Evolutionary conservation across 441 rosid genomes (phyloP).

Genomic region (Macaranga tanarius): DNA sequence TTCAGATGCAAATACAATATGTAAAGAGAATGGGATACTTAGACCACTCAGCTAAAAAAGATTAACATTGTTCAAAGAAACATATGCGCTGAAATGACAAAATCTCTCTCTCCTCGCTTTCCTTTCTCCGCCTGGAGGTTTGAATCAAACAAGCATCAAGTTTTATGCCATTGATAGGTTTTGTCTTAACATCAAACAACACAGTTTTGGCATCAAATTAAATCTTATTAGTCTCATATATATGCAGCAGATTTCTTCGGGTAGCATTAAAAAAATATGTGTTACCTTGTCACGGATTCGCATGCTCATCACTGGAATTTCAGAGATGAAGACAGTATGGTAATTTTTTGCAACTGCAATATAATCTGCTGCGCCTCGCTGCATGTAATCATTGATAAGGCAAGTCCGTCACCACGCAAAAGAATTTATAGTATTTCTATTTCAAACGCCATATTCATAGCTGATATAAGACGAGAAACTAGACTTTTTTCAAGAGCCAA

Average conservation of each 20-base stretch:
- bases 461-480: slow-evolving; percentile 1
- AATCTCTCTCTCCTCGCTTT: neutral
- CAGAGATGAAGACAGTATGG: slow-evolving; percentile 78
- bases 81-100: neutral
- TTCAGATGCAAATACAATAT: neutral
- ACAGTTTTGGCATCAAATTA: slow-evolving; percentile 2
- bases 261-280: neutral
- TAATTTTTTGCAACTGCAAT: slow-evolving; percentile 78
- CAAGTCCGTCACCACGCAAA: neutral
- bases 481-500: neutral
- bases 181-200: neutral
- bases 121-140: neutral
- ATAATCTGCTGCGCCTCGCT: slow-evolving; percentile 96
- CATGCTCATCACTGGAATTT: slow-evolving; percentile 87
- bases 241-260: neutral
- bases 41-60: neutral
- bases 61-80: neutral
- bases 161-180: neutral
- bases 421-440: neutral
- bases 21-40: neutral
- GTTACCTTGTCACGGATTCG: slow-evolving; percentile 78
- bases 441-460: neutral
- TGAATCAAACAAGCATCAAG: neutral
- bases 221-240: neutral
- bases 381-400: slow-evolving; percentile 14